Percentiles rank a stretch among this genome's conserved stretches.
phyloP scores from a whole-genome alignment of 2,329 filamentous ascomycete genomes.

The Claviceps paspali region DNA sequence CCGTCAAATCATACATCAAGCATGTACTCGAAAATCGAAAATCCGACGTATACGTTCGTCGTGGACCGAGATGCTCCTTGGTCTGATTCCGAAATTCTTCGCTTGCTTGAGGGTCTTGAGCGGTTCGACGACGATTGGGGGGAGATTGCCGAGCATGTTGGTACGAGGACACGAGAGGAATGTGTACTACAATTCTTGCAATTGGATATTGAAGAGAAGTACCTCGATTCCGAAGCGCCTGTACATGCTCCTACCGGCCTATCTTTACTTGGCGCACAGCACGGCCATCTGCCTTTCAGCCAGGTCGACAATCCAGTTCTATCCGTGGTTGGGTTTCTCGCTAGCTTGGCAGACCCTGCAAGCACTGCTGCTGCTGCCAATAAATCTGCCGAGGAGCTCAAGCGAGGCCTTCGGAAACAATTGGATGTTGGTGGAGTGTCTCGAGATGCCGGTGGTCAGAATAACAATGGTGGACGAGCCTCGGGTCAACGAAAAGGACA shows the following conservation, averaged over 20 bases:
- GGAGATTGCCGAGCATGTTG: constrained; percentile 80
- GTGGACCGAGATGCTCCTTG: constrained; percentile 75
- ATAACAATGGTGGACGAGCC: constrained; percentile 24
- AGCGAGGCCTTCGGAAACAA: constrained; percentile 61
- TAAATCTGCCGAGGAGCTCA: constrained; percentile 75
- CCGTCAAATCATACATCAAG: constrained; percentile 62
- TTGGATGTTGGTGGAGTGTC: constrained; percentile 44
- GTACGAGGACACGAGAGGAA: constrained; percentile 82
- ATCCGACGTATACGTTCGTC: constrained; percentile 65
- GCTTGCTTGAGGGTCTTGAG: constrained; percentile 81
- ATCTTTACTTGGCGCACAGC: constrained; percentile 52
- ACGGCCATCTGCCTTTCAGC: constrained; percentile 75
- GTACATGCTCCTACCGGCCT: constrained; percentile 41
- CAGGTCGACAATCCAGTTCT: constrained; percentile 93
- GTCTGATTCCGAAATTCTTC: constrained; percentile 80
- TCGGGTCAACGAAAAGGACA: constrained; percentile 1
- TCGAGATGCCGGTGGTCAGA: constrained; percentile 39
- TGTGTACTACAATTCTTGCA: constrained; percentile 95
- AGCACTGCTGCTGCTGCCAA: constrained; percentile 84
- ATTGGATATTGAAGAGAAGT: constrained; percentile 94
- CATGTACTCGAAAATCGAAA: constrained; percentile 81
- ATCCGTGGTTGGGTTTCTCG: constrained; percentile 89
- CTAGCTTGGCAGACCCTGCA: constrained; percentile 75
- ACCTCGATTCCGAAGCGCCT: constrained; percentile 58
- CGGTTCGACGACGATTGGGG: constrained; percentile 94